These are phyloP conservation scores for Naumovozyma baii DNA, from an alignment of 805 yeast species.

Conservation along the genomic window DNA sequence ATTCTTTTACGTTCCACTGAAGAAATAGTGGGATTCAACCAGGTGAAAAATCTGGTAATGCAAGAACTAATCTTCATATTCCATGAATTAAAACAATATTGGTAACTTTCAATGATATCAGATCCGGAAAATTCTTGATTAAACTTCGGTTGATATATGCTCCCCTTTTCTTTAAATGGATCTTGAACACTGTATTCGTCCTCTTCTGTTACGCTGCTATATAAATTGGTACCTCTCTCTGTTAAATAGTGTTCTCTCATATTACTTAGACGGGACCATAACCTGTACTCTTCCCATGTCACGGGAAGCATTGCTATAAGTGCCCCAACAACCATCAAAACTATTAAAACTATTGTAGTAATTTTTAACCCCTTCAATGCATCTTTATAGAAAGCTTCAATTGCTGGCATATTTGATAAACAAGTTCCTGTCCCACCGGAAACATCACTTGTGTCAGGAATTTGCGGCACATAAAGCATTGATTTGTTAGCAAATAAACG, in stretches of 20 bases:
- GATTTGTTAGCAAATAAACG: constrained; percentile 12
- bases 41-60: constrained; percentile 2
- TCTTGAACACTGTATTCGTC: constrained; percentile 1
- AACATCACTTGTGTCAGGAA: constrained; percentile 15
- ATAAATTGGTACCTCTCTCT: background rate
- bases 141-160: too few relatives aligned
- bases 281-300: constrained; percentile 35
- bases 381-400: constrained; percentile 33
- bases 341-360: constrained; percentile 33
- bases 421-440: constrained; percentile 29
- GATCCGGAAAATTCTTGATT: too few relatives aligned
- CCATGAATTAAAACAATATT: constrained; percentile 17
- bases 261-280: constrained; percentile 39
- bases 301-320: constrained; percentile 35
- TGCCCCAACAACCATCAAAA: constrained; percentile 34
- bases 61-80: constrained; percentile 8
- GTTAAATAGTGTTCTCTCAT: constrained; percentile 25
- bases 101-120: constrained; percentile 16
- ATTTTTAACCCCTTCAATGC: constrained; percentile 28
- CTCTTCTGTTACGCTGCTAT: background rate
- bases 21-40: background rate
- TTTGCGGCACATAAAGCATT: constrained; percentile 37
- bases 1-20: constrained; percentile 13
- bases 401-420: constrained; percentile 30
- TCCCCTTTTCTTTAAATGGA: background rate